Evolutionary conservation across 495 filamentous ascomycete genomes (phyloP), one percentile per base, ranked within the genome.

Genomic region (Friedmanniomyces simplex): DNA sequence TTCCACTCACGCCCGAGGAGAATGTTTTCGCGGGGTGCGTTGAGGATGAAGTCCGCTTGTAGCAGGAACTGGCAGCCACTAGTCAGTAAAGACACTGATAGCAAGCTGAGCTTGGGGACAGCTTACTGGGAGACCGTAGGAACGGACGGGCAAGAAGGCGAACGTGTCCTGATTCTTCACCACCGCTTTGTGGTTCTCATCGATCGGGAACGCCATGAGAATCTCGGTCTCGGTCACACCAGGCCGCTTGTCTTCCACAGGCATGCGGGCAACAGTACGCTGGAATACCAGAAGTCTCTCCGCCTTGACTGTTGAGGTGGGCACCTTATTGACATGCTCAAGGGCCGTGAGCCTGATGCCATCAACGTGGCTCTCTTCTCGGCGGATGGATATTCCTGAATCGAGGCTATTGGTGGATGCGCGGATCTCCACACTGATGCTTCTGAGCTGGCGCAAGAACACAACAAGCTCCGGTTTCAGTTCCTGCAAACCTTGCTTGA

Each of bases 111-210:
- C 8, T 16, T 37, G 8, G 16, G 34, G 8, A 36, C 7, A 18
- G 52, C 59, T 57, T 50, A 62, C 59, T 25, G 54, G 37, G 12
- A 62, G 30, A 1, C 60, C 60, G 56, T 58, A 58, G 3, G 22
- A 1, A 11, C 60, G 37, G n/a, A 62, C 28, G 5, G 60, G 60
- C 10, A 62, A 28, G 60, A 58, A 62, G 32, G 46, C 53, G 49
- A 54, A 62, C 14, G 51, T 24, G 7, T 28, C 16, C 11, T 46
- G 22, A 13, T 42, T 16, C 20, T 12, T 2, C 12, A 49, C 1
- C 6, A 18, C 18, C 1, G 55, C 32, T 1, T 26, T 1, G 3
- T 39, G 22, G 4, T 42, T 22, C 20, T 37, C 54, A 21, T 41
- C 34, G 45, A 58, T n/a, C 12, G 60, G 60, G 45, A 62, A 58